Percentiles rank a stretch among this genome's conserved stretches.
phyloP scores from a whole-genome alignment of 78 protist species.

The Abeoforma whisleri region DNA sequence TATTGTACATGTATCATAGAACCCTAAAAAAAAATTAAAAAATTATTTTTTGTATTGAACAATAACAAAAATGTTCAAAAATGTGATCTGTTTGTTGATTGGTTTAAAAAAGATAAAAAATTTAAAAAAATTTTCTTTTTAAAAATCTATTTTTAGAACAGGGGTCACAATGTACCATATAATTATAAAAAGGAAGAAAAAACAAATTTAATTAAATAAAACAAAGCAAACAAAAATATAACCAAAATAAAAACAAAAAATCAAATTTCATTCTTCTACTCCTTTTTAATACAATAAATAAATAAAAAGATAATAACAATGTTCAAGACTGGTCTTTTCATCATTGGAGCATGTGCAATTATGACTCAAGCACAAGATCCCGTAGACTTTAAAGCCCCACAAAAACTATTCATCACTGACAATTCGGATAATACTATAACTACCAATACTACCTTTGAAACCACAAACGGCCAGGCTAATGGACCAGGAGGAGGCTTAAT shows the following conservation, averaged over 20 bases:
- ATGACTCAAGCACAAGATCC: too few species aligned
- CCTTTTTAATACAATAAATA: background rate
- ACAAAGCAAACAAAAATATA: background rate
- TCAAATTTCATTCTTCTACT: background rate
- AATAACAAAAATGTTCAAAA: too few species aligned
- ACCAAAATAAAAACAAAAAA: background rate
- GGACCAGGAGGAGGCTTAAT: constrained; percentile 10
- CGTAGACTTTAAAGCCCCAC: background rate
- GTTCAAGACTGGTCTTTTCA: too few species aligned
- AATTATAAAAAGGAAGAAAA: background rate
- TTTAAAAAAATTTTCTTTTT: too few species aligned
- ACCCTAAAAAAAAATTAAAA: background rate
- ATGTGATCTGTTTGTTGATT: too few species aligned
- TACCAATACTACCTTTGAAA: background rate
- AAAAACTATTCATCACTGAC: background rate
- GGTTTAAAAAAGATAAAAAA: too few species aligned
- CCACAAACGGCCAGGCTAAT: background rate
- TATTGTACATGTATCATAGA: background rate
- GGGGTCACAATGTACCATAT: background rate
- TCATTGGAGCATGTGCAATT: too few species aligned
- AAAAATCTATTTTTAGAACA: too few species aligned
- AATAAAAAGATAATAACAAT: too few species aligned
- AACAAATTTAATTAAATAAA: background rate
- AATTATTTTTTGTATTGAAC: background rate
- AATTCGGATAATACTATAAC: background rate